Conservation (phyloP, 306 rosid genomes). For the Sicyos edulis region DNA sequence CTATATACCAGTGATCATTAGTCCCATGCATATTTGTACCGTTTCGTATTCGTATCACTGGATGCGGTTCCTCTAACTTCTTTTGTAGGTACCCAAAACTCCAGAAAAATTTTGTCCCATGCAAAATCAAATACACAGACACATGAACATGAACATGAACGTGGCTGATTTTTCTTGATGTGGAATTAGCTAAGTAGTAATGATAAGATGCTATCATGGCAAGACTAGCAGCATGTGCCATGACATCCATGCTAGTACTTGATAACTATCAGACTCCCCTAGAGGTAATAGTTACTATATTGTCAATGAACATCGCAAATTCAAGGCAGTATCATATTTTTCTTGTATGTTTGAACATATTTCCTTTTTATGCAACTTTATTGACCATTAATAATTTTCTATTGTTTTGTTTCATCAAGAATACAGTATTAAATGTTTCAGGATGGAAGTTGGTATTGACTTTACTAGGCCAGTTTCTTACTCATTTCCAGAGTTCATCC, state of each 20-base stretch:
- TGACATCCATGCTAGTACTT: not conserved
- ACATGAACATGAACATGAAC: not conserved
- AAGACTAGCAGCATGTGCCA: constrained; percentile 10
- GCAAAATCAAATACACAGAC: not conserved
- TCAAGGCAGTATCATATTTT: not conserved
- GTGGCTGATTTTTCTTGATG: not conserved
- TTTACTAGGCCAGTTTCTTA: constrained; percentile 33
- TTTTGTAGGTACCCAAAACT: not conserved
- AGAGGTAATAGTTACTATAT: not conserved
- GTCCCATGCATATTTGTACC: not conserved
- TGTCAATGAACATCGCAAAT: not conserved
- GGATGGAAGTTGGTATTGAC: not conserved
- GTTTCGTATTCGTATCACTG: not conserved
- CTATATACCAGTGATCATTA: not conserved
- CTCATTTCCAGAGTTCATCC: constrained; percentile 75
- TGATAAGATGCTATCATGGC: not conserved
- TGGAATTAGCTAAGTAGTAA: not conserved
- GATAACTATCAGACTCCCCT: not conserved
- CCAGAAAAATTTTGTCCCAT: not conserved
- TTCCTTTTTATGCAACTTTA: not conserved
- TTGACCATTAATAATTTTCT: not conserved
- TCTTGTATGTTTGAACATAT: not conserved
- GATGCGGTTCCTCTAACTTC: not conserved
- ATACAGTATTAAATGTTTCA: not conserved
- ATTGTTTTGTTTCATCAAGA: not conserved